phyloP scores from a whole-genome alignment of 2,329 filamentous ascomycete species.

The Myrmaecium sp. region DNA sequence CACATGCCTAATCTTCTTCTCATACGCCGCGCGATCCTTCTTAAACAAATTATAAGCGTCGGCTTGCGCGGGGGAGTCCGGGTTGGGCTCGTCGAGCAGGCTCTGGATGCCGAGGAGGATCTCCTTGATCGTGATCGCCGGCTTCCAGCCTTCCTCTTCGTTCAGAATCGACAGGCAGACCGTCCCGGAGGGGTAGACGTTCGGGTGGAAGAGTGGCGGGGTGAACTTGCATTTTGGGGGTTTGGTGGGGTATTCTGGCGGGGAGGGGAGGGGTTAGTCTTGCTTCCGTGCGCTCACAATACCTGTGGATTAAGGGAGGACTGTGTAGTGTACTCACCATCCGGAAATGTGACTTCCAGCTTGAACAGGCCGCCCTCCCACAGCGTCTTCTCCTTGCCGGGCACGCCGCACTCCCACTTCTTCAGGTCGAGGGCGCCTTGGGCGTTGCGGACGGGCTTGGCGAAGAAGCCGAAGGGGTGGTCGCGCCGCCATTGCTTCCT shows the following conservation, averaged over 20 bases:
- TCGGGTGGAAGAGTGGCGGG: slow-evolving; percentile 91
- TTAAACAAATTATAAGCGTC: slow-evolving; percentile 97
- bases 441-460: slow-evolving; percentile 64
- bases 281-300: slow-evolving; percentile 1
- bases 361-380: slow-evolving; percentile 99
- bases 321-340: slow-evolving; percentile 44
- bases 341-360: slow-evolving; percentile 78
- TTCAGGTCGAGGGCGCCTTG: slow-evolving; percentile 81
- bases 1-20: slow-evolving; percentile 69
- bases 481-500: slow-evolving; percentile 96
- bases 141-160: slow-evolving; percentile 97
- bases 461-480: slow-evolving; percentile 95
- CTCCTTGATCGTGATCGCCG: slow-evolving; percentile 95
- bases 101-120: slow-evolving; percentile 94
- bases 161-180: slow-evolving; percentile 95
- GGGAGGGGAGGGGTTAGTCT: not conserved
- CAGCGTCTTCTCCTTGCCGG: slow-evolving; percentile 89
- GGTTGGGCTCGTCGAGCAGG: slow-evolving; percentile 88
- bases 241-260: slow-evolving; percentile 87
- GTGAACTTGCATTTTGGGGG: slow-evolving; percentile 98
- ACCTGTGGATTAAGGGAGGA: not conserved
- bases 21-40: slow-evolving; percentile 73
- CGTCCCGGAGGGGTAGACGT: slow-evolving; percentile 95
- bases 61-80: slow-evolving; percentile 88
- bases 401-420: slow-evolving; percentile 91